Evolutionary conservation across 2,329 filamentous ascomycete genomes (phyloP).

Genomic region (Diplocarpon mali): DNA sequence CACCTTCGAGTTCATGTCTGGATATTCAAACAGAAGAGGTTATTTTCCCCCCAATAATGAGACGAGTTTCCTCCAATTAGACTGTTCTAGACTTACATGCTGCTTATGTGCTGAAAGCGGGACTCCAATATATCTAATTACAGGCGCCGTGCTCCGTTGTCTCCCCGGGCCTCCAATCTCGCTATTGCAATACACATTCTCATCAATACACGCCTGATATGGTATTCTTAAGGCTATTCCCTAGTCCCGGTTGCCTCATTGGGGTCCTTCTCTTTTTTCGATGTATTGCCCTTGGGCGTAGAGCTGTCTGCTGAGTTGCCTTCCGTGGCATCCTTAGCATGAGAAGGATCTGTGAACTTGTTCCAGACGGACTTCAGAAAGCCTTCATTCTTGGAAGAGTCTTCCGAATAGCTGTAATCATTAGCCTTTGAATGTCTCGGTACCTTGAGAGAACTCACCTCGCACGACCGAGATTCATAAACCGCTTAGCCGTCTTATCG

Average conservation of each 20-base stretch:
- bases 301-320: background rate
- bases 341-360: slow-evolving; percentile 63
- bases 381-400: slow-evolving; percentile 53
- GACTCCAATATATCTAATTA: slow-evolving; percentile 4
- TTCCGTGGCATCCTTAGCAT: slow-evolving; percentile 2
- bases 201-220: slow-evolving; percentile 6
- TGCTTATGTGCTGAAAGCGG: slow-evolving; percentile 4
- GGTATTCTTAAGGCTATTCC: background rate
- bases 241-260: slow-evolving; percentile 14
- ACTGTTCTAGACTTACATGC: slow-evolving; percentile 16
- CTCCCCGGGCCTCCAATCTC: slow-evolving; percentile 6
- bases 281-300: slow-evolving; percentile 1
- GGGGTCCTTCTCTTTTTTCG: slow-evolving; percentile 11
- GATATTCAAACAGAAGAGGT: background rate
- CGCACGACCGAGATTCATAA: slow-evolving; percentile 67
- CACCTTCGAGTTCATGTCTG: too few relatives aligned
- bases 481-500: slow-evolving; percentile 80
- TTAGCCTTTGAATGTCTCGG: background rate
- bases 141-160: slow-evolving; percentile 15
- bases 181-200: slow-evolving; percentile 17
- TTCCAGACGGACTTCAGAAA: slow-evolving; percentile 94
- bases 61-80: slow-evolving; percentile 15
- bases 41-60: slow-evolving; percentile 2
- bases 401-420: slow-evolving; percentile 6
- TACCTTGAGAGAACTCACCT: slow-evolving; percentile 34